phyloP scores from a whole-genome alignment of 2,329 filamentous ascomycete genomes.

The Penicillium sp. region DNA sequence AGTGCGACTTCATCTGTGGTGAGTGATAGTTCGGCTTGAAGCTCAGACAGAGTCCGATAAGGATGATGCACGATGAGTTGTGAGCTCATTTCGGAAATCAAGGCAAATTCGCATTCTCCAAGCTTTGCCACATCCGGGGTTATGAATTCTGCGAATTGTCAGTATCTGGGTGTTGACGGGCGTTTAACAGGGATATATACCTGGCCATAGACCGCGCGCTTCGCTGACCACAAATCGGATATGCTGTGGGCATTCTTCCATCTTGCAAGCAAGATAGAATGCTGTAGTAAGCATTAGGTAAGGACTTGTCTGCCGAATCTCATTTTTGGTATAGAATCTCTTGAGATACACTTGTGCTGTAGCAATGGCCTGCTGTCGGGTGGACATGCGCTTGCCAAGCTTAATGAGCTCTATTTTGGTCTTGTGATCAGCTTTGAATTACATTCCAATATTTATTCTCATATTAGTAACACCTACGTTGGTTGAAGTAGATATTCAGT shows the following conservation, averaged over 20 bases:
- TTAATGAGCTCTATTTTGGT: slow-evolving; percentile 67
- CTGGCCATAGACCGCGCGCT: slow-evolving; percentile 79
- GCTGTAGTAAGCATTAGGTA: slow-evolving; percentile 92
- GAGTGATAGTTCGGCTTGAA: slow-evolving; percentile 68
- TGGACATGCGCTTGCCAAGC: slow-evolving; percentile 76
- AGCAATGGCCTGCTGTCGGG: slow-evolving; percentile 87
- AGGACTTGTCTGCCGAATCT: slow-evolving; percentile 88
- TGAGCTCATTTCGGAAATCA: slow-evolving; percentile 88
- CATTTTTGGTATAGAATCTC: slow-evolving; percentile 86
- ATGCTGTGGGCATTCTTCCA: slow-evolving; percentile 96
- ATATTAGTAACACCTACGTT: slow-evolving; percentile 59
- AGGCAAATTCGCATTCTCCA: slow-evolving; percentile 88
- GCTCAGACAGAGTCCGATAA: slow-evolving; percentile 73
- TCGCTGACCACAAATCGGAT: slow-evolving; percentile 88
- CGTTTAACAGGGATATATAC: slow-evolving; percentile 39
- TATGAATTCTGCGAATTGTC: slow-evolving; percentile 58
- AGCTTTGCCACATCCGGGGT: slow-evolving; percentile 76
- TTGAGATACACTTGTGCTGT: slow-evolving; percentile 95
- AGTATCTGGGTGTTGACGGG: slow-evolving; percentile 9
- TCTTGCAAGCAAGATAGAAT: slow-evolving; percentile 93
- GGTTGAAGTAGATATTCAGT: slow-evolving; percentile 87
- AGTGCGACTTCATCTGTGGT: slow-evolving; percentile 75
- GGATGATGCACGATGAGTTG: slow-evolving; percentile 89
- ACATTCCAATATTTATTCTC: background rate
- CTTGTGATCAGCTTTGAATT: slow-evolving; percentile 3